Percentiles rank a stretch among this genome's conserved stretches.
Conservation (phyloP, 805 yeast species). For the Pichia manshurica region DNA sequence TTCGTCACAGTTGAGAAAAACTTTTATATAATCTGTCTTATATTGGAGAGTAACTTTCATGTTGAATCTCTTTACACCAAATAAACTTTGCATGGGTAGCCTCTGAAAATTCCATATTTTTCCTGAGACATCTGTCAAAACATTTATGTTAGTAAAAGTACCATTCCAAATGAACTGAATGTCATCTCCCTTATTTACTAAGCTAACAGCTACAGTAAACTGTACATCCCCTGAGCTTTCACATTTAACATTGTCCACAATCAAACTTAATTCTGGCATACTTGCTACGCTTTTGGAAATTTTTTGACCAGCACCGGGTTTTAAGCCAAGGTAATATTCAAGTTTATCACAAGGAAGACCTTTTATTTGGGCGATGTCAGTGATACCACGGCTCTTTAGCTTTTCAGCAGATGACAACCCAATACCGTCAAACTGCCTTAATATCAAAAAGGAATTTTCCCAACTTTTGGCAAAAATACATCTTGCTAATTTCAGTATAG, state of each 20-base stretch:
- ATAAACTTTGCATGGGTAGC: constrained; percentile 26
- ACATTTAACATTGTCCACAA: constrained; percentile 12
- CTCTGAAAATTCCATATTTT: constrained; percentile 41
- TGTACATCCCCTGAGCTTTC: constrained; percentile 23
- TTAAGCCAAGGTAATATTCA: constrained; percentile 37
- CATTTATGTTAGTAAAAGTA: constrained; percentile 7
- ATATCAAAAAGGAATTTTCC: constrained; percentile 41
- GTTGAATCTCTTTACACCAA: constrained; percentile 23
- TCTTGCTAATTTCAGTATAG: constrained; percentile 34
- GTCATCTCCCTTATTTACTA: constrained; percentile 20
- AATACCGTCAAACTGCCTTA: constrained; percentile 44
- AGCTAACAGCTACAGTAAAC: constrained; percentile 30
- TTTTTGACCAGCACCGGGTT: constrained; percentile 37
- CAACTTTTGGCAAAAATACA: constrained; percentile 42
- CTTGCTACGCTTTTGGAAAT: constrained; percentile 30
- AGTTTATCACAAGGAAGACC: constrained; percentile 30
- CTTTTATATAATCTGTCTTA: constrained; percentile 23
- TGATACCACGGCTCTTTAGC: constrained; percentile 33
- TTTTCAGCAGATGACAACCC: constrained; percentile 38
- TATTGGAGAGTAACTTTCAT: constrained; percentile 22
- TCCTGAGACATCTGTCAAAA: constrained; percentile 24
- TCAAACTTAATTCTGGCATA: constrained; percentile 35
- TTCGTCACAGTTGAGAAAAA: constrained; percentile 35
- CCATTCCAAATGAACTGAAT: constrained; percentile 14
- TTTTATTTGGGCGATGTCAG: constrained; percentile 27